Percentiles rank a stretch among this genome's conserved stretches.
Conservation (phyloP, 805 yeast genomes). For the Metschnikowia lachancei region DNA sequence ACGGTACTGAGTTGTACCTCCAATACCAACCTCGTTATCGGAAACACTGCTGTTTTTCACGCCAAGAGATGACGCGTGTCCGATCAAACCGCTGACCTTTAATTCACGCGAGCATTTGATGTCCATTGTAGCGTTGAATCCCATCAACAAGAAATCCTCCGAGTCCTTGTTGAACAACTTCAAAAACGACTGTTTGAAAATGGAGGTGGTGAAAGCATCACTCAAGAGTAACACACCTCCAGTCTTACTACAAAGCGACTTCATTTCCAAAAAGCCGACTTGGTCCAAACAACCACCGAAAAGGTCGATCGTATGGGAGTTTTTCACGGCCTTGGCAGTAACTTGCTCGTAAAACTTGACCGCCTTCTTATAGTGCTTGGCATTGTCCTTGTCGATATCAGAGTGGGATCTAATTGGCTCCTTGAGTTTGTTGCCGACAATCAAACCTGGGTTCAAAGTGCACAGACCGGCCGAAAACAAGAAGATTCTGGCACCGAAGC, state of each 20-base stretch:
- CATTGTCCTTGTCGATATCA: slow-evolving; percentile 87
- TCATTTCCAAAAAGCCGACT: slow-evolving; percentile 93
- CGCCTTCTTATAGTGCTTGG: slow-evolving; percentile 85
- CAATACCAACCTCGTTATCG: slow-evolving; percentile 91
- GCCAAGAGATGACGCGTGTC: slow-evolving; percentile 79
- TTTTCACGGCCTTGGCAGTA: slow-evolving; percentile 64
- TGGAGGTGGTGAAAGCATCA: slow-evolving; percentile 92
- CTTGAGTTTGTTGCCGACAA: slow-evolving; percentile 85
- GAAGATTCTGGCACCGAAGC: slow-evolving; percentile 84
- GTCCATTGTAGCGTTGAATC: slow-evolving; percentile 84
- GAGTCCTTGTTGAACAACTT: slow-evolving; percentile 85
- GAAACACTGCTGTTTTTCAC: slow-evolving; percentile 73
- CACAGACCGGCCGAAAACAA: slow-evolving; percentile 94
- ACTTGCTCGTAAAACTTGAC: slow-evolving; percentile 73
- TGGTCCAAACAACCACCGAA: slow-evolving; percentile 97
- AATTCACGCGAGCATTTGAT: slow-evolving; percentile 84
- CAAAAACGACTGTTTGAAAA: slow-evolving; percentile 87
- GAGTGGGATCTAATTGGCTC: slow-evolving; percentile 98
- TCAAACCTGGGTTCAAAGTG: slow-evolving; percentile 90
- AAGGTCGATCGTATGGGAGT: slow-evolving; percentile 80
- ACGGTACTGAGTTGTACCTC: slow-evolving; percentile 87
- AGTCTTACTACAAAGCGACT: slow-evolving; percentile 74
- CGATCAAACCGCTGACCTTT: slow-evolving; percentile 89
- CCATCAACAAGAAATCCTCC: slow-evolving; percentile 83
- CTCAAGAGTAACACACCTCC: slow-evolving; percentile 88